Evolutionary conservation across 805 yeast genomes (phyloP).

Genomic region (Schwanniomyces pseudopolymorphus): DNA sequence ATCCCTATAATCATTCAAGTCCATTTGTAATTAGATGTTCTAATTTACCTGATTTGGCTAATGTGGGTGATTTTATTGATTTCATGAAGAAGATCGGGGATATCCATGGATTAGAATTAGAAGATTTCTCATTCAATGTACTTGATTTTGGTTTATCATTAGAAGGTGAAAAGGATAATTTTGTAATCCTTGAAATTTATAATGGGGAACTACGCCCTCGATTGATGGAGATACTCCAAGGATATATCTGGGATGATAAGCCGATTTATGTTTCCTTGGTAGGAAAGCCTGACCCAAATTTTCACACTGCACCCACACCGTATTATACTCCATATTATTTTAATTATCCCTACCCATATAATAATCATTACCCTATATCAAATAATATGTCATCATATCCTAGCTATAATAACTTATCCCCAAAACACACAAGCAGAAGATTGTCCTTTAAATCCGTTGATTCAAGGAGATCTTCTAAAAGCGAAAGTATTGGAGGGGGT

Average conservation of each 20-base stretch:
- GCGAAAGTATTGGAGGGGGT: slow-evolving; percentile 3
- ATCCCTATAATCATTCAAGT: slow-evolving; percentile 11
- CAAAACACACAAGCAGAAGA: slow-evolving; percentile 10
- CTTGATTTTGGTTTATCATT: slow-evolving; percentile 5
- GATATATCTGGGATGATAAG: slow-evolving; percentile 22
- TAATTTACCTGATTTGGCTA: slow-evolving; percentile 13
- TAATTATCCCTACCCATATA: slow-evolving; percentile 2
- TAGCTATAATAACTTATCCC: slow-evolving; percentile 3
- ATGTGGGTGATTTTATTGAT: slow-evolving; percentile 10
- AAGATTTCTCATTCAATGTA: slow-evolving; percentile 5
- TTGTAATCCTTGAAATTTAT: slow-evolving; percentile 6
- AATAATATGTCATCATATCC: slow-evolving; percentile 1
- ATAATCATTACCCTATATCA: slow-evolving; percentile 3
- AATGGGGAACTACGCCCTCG: slow-evolving; percentile 1
- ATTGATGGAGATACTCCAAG: slow-evolving; percentile 18
- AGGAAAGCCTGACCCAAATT: not conserved
- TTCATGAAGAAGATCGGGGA: slow-evolving; percentile 15
- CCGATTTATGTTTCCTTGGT: slow-evolving; percentile 15
- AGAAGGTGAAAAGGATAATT: slow-evolving; percentile 3
- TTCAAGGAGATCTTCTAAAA: slow-evolving; percentile 10
- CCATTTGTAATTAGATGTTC: slow-evolving; percentile 7
- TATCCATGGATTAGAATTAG: slow-evolving; percentile 3
- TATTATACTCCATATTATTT: slow-evolving; percentile 5
- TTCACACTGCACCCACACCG: not conserved
- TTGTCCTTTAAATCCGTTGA: slow-evolving; percentile 13